phyloP scores from a whole-genome alignment of 163 green algal genomes.

The Chloroidium sp. region DNA sequence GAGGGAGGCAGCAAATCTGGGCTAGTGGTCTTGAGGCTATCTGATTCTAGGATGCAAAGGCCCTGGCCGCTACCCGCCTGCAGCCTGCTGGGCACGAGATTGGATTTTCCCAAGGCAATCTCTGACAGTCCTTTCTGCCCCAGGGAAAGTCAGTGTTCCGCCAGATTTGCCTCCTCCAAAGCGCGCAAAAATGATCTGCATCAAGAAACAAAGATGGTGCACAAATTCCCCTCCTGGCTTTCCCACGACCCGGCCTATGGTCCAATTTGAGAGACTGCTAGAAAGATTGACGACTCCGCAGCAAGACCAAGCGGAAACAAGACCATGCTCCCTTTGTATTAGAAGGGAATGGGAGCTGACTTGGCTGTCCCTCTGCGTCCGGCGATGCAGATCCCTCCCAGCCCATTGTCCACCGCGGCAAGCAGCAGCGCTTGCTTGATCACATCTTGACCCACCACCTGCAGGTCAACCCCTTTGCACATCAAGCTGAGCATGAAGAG shows the following conservation, averaged over 20 bases:
- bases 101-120: not conserved
- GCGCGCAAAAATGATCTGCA: too few relatives aligned
- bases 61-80: not conserved
- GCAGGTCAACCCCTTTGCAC: not conserved
- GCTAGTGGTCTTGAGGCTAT: not conserved
- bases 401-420: conserved; percentile 63
- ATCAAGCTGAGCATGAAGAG: not conserved
- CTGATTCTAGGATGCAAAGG: not conserved
- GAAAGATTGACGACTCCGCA: too few relatives aligned
- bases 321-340: not conserved
- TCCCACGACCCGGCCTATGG: too few relatives aligned
- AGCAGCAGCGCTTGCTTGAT: conserved; percentile 91
- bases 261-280: too few relatives aligned
- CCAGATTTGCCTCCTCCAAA: too few relatives aligned
- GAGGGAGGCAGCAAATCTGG: not conserved
- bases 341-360: conserved; percentile 1
- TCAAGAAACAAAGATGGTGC: too few relatives aligned
- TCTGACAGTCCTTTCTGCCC: not conserved
- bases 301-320: too few relatives aligned
- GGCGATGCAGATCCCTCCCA: conserved; percentile 92
- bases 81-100: not conserved
- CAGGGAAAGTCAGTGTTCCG: too few relatives aligned
- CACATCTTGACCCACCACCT: conserved; percentile 65
- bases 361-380: conserved; percentile 70
- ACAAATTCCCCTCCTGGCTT: too few relatives aligned